Percentiles rank a stretch among this genome's conserved stretches.
phyloP scores from a whole-genome alignment of 2,329 filamentous ascomycete species.

The Exophiala aquamarina region DNA sequence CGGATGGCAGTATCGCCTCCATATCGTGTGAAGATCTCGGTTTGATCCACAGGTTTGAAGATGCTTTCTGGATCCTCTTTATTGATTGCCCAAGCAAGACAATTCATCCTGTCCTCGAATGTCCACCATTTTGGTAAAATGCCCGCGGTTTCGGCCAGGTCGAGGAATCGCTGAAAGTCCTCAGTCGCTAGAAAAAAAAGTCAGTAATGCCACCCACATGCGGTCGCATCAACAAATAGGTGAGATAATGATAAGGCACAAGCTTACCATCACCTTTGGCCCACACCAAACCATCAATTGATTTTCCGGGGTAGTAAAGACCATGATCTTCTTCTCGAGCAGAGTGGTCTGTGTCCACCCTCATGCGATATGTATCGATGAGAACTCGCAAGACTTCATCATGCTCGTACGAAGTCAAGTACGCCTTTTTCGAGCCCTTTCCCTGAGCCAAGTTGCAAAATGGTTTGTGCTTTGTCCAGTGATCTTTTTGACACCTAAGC shows the following conservation, averaged over 20 bases:
- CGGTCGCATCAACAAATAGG: too few species aligned
- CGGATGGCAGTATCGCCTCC: constrained; percentile 25
- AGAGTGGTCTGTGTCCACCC: constrained; percentile 31
- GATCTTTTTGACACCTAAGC: constrained; percentile 30
- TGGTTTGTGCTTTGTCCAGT: constrained; percentile 30
- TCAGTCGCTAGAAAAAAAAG: constrained; percentile 4
- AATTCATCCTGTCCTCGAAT: constrained; percentile 28
- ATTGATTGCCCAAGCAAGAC: constrained; percentile 22
- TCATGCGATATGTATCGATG: constrained; percentile 33
- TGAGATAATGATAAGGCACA: not conserved
- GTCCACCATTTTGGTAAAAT: constrained; percentile 40
- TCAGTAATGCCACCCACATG: not conserved
- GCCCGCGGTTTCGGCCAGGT: constrained; percentile 25
- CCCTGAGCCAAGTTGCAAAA: constrained; percentile 28
- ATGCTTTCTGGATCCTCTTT: constrained; percentile 23
- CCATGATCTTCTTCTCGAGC: constrained; percentile 28
- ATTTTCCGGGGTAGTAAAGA: constrained; percentile 33
- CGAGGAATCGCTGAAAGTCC: constrained; percentile 42
- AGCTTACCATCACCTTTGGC: constrained; percentile 24
- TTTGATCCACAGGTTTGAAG: constrained; percentile 25
- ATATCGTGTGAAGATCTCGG: constrained; percentile 24
- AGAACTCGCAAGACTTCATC: constrained; percentile 28
- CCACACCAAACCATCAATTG: constrained; percentile 34
- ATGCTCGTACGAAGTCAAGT: constrained; percentile 26
- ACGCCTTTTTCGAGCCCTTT: constrained; percentile 26